Evolutionary conservation across 2,329 filamentous ascomycete genomes (phyloP), one percentile per base, ranked within the genome.

Genomic region (Diaporthe sp.): DNA sequence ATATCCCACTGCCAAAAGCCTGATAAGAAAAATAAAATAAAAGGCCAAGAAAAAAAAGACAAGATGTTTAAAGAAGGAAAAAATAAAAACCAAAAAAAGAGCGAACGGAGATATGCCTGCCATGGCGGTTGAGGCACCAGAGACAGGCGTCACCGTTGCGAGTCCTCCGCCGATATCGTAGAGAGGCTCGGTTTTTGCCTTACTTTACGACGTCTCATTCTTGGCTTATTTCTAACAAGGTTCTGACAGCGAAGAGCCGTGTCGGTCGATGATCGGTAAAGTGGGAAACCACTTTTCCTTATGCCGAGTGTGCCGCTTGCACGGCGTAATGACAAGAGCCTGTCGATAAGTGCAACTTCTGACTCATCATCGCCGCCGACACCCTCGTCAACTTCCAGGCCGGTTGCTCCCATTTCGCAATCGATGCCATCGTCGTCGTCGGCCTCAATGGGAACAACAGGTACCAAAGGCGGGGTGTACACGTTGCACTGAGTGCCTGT

Each of bases 161-260:
- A 51, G 7, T 51, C 72, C n/a, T 39, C 68, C n/a, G 72, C 37
- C 12, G 68, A 49, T 3, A 62, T 69, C n/a, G 59, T 37, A 65
- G 31, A 78, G 55, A 44, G 75, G 74, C 73, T 78, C 78, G 34
- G 73, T 71, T 77, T 76, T 13, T 75, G 59, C 31, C 74, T 73
- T 22, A 57, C 72, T 74, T 78, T 81, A 62, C 74, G 78, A 65
- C 82, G 79, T 75, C 79, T 82, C 83, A 84, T 84, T 31, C 82
- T 80, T n/a, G 82, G 82, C 53, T 78, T 79, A 74, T 75, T 83
- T 53, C 78, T 79, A 44, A 84, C 82, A 39, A 84, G 78, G 37
- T 83, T 83, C 9, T 78, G 76, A 72, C 82, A 83, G 37, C 80
- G 79, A 72, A 82, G 57, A 2, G 82, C 82, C 25, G 79, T 80